Evolutionary conservation across 1,284 basidiomycete species (phyloP).

Genomic region (Athelia psychrophila): DNA sequence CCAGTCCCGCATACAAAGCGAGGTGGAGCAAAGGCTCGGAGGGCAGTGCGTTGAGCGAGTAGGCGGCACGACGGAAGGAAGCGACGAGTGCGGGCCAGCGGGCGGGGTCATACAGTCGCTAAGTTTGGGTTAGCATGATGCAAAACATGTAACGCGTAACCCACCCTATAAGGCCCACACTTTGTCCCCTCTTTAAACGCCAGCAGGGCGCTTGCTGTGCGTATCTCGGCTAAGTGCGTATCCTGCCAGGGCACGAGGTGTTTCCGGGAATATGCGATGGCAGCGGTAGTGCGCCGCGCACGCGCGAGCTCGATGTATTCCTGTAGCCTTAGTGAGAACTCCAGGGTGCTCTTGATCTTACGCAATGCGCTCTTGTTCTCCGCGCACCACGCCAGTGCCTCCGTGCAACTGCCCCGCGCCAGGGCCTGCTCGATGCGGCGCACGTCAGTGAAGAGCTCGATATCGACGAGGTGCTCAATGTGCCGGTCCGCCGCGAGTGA

Average conservation of each 20-base stretch:
- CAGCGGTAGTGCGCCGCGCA: conserved; percentile 63
- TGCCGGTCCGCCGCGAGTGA: conserved; percentile 66
- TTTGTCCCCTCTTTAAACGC: conserved; percentile 67
- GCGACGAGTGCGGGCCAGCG: conserved; percentile 76
- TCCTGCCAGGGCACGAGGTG: conserved; percentile 84
- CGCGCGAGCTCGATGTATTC: conserved; percentile 94
- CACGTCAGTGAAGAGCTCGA: conserved; percentile 90
- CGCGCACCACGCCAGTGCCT: conserved; percentile 93
- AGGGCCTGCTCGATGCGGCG: conserved; percentile 83
- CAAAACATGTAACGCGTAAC: conserved; percentile 7
- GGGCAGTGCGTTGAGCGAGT: conserved; percentile 82
- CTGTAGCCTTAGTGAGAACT: conserved; percentile 94
- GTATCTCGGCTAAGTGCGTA: conserved; percentile 74
- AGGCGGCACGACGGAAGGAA: conserved; percentile 83
- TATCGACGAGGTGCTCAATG: conserved; percentile 85
- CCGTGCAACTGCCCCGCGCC: conserved; percentile 71
- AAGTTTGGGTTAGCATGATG: neutral
- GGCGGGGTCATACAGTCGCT: conserved; percentile 79
- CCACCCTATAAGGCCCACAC: conserved; percentile 71
- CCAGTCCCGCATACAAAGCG: conserved; percentile 85
- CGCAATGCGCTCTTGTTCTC: conserved; percentile 93
- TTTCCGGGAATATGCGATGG: conserved; percentile 84
- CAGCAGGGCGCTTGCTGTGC: conserved; percentile 75
- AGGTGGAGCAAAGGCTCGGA: conserved; percentile 85
- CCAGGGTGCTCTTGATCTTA: conserved; percentile 93